Evolutionary conservation across 2,329 filamentous ascomycete species (phyloP), one percentile per base, ranked within the genome.

Genomic region (Colletotrichum tropicale): DNA sequence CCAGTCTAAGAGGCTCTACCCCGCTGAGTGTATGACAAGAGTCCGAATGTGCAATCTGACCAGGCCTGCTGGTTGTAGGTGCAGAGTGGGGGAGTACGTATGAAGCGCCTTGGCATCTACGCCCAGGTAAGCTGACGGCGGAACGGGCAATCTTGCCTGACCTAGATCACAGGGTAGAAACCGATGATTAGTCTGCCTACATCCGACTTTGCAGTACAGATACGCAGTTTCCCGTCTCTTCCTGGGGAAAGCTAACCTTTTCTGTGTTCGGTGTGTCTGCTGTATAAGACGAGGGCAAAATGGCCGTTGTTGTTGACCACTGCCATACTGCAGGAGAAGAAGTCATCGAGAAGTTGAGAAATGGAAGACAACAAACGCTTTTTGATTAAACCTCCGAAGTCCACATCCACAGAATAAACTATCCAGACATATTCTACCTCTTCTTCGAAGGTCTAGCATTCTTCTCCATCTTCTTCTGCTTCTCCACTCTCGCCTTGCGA

Each of bases 401-500:
- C 3, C 10, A 18, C 16, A 26, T 5, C 61, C 61, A 5, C 5
- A 24, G 6, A 10, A 38, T 3, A 38, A 5, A 8, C 34, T 36
- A 43, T 64, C 12, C n/a, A 43, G 21, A 64, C 12, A 64, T 15
- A 2, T 6, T 24, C 43, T 70, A 64, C 24, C 26, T 74, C 78
- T 80, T 83, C 86, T 91, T 95, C 86, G 90, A 94, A 55, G 90
- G 96, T 80, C 96, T 89, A 10, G 95, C 96, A 84, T 98, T 98
- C 92, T 99, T 98, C 82, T 94, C 94, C 83, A 88, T 92, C 83
- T 91, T 92, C 86, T 90, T 91, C 87, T 98, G 94, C 88, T 94
- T 90, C 81, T 95, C 82, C 83, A 93, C 93, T 81, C 97, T 91
- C 76, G 93, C 92, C 89, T 96, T 98, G 81, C 94, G 91, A 79